Evolutionary conservation across 2,329 filamentous ascomycete genomes (phyloP), one percentile per base, ranked within the genome.

Genomic region (Alternaria triticina): DNA sequence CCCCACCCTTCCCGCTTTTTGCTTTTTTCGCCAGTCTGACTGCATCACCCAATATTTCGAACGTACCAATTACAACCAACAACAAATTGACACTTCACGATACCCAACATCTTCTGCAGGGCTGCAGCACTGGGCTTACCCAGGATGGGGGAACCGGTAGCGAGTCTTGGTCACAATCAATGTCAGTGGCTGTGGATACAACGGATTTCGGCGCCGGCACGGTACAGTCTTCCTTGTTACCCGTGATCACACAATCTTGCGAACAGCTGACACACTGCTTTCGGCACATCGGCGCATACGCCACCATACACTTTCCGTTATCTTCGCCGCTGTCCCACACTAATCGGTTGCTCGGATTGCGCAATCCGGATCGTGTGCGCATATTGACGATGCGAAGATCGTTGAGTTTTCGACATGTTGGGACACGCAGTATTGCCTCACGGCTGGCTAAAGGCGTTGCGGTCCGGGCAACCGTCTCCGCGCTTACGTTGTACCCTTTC

Each of bases 401-500:
- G 33, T 44, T 46, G 22, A 50, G 36, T 28, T 51, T 33, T 60
- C 15, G 51, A 44, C 45, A 54, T 50, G 46, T 27, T 54, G 57
- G 57, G 25, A 27, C 36, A 36, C 33, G 20, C 36, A 51, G 47
- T 40, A 50, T 55, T 58, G 28, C 40, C 17, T 54, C 40, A 45
- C 30, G 46, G 49, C 54, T 72, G 71, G 68, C 56, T 71, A 70
- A 77, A 72, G 74, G 74, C 70, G 54, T 68, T 67, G 64, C 77
- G 77, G 77, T 68, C 75, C 77, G 74, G 69, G 66, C 61, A 72
- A 64, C 75, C 76, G 76, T 57, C 61, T 68, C 69, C 70, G 70
- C 67, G 71, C 70, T 69, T 71, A 62, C 63, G 59, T 54, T 50
- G 67, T 71, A 25, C 71, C 69, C 61, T 60, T 71, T 72, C 63